These are phyloP conservation scores for Ceratobasidium sp. DNA, from an alignment of 1,284 basidiomycete genomes.

Conservation along the genomic window DNA sequence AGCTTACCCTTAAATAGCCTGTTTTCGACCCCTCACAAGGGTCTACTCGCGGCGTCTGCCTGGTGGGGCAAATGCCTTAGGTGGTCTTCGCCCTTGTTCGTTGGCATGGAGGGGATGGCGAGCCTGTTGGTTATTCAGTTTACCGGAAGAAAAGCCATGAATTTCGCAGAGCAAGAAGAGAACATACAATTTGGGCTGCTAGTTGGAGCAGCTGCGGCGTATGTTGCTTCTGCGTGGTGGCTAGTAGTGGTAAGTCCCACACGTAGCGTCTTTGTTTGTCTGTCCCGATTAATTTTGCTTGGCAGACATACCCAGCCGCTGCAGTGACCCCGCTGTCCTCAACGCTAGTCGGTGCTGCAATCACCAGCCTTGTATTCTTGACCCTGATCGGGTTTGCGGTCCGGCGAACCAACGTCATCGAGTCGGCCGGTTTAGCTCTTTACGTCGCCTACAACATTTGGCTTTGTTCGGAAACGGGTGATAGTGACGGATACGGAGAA, in stretches of 20 bases:
- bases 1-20: conserved; percentile 54
- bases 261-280: conserved; percentile 9
- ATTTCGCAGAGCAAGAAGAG: conserved; percentile 71
- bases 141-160: conserved; percentile 73
- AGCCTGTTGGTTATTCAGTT: conserved; percentile 77
- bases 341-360: conserved; percentile 78
- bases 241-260: conserved; percentile 68
- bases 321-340: conserved; percentile 84
- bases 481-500: conserved; percentile 42
- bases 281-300: neutral
- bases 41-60: conserved; percentile 57
- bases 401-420: conserved; percentile 89
- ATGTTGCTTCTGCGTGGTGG: conserved; percentile 80
- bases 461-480: conserved; percentile 65
- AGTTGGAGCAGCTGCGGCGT: conserved; percentile 73
- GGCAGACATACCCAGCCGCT: conserved; percentile 76
- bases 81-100: conserved; percentile 76
- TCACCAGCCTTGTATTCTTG: conserved; percentile 78
- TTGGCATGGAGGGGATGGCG: conserved; percentile 81
- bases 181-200: conserved; percentile 75
- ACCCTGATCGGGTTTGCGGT: conserved; percentile 88
- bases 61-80: conserved; percentile 77
- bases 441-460: conserved; percentile 87
- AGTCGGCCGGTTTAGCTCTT: conserved; percentile 84
- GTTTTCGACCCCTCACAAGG: conserved; percentile 50